A percentile compares a stretch with the other conserved stretches of the same genome.
Evolutionary conservation across 176 grass and related monocot genomes (phyloP).

Genomic region (Carex myosuroides): DNA sequence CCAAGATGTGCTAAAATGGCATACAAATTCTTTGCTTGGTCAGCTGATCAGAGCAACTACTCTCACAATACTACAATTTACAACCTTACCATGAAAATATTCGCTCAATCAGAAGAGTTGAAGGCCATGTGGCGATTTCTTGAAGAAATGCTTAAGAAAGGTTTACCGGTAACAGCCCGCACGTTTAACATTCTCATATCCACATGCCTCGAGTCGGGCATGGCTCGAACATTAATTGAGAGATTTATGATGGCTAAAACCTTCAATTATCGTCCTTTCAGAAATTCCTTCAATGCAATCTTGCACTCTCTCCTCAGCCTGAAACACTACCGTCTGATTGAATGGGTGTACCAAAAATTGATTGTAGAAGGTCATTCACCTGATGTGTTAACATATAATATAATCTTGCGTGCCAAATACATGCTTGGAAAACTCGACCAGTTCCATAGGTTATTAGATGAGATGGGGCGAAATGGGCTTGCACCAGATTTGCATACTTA

Average conservation of each 20-base stretch:
- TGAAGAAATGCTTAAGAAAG: conserved; percentile 68
- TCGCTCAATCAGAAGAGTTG: conserved; percentile 63
- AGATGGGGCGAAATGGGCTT: conserved; percentile 74
- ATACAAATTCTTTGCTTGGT: conserved; percentile 82
- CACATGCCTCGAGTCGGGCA: conserved; percentile 46
- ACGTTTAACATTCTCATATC: conserved; percentile 85
- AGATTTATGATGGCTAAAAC: conserved; percentile 68
- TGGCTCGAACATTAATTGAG: conserved; percentile 61
- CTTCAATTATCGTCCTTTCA: conserved; percentile 78
- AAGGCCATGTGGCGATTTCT: conserved; percentile 81
- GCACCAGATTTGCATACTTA: conserved; percentile 73
- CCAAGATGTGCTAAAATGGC: conserved; percentile 61
- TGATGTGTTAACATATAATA: conserved; percentile 84
- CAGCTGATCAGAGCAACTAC: conserved; percentile 55
- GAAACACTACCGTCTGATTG: conserved; percentile 66
- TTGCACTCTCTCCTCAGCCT: conserved; percentile 61
- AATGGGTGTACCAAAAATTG: conserved; percentile 91
- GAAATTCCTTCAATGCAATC: conserved; percentile 75
- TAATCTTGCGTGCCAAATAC: conserved; percentile 92
- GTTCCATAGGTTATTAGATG: conserved; percentile 71
- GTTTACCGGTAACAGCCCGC: conserved; percentile 49
- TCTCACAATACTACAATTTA: conserved; percentile 49
- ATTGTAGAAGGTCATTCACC: conserved; percentile 53
- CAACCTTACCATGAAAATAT: conserved; percentile 78
- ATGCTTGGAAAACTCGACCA: conserved; percentile 80